These are phyloP conservation scores for Amniculicola lignicola DNA, from an alignment of 495 filamentous ascomycete species.

Conservation along the genomic window DNA sequence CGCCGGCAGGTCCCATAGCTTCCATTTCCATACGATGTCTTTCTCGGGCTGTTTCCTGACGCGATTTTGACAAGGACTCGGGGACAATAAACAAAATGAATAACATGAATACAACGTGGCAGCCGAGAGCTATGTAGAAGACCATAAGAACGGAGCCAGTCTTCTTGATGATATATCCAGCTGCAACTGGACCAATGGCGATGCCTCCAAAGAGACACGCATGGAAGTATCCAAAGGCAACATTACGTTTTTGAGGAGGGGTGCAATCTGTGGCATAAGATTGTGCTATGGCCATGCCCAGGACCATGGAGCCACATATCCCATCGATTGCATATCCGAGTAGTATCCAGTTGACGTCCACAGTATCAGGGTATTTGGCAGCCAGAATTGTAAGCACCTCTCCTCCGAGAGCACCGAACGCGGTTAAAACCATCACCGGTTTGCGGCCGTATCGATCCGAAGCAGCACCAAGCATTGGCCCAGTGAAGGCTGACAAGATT, in stretches of 20 bases:
- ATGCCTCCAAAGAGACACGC: constrained; percentile 83
- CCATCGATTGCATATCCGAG: constrained; percentile 74
- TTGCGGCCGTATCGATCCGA: constrained; percentile 88
- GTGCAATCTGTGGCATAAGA: constrained; percentile 91
- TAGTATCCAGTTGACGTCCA: constrained; percentile 71
- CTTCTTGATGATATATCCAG: constrained; percentile 68
- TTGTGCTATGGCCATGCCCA: constrained; percentile 72
- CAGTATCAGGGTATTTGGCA: constrained; percentile 65
- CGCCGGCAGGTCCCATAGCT: constrained; percentile 31
- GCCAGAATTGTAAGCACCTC: constrained; percentile 76
- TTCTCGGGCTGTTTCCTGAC: constrained; percentile 64
- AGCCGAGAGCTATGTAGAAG: constrained; percentile 73
- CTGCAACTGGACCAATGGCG: constrained; percentile 75
- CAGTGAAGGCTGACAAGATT: constrained; percentile 66
- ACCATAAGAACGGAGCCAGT: constrained; percentile 66
- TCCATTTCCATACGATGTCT: constrained; percentile 49
- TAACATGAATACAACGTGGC: constrained; percentile 66
- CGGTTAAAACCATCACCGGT: constrained; percentile 62
- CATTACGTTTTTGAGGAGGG: constrained; percentile 67
- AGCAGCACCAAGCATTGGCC: constrained; percentile 76
- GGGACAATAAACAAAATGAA: constrained; percentile 69
- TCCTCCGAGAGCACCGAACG: constrained; percentile 61
- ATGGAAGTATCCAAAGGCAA: constrained; percentile 87
- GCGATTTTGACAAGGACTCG: constrained; percentile 71
- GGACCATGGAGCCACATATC: constrained; percentile 79